Base-by-base conservation (phyloP, 2,329 filamentous ascomycete species). In the Xylaria sp. region DNA sequence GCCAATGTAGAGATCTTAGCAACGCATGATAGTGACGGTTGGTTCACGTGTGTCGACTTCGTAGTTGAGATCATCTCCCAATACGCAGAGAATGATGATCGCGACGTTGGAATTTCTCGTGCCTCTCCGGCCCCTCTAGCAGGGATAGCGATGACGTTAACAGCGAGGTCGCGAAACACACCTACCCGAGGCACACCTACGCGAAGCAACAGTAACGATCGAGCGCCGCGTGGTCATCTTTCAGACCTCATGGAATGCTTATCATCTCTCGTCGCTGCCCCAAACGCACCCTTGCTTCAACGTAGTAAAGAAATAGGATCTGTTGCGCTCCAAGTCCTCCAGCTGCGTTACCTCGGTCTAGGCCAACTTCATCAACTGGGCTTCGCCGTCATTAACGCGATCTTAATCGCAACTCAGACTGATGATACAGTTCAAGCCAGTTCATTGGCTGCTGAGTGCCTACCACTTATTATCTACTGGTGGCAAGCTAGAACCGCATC, bases 1-100 rank as follows among this genome's bases (percentile, higher is more conserved):
- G 87, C 93, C 20, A 94, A 97, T 78, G 89, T 92, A 33, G 97
- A 98, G 80, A 90, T 94, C 75, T 84, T 98, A 13, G 86, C 89
- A 12, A 81, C 84, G 28, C 80, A 83, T 18, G 79, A 82, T 2
- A 83, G 83, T 23, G 84, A 88, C 15, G 86, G 89, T 66, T 97
- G 94, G 94, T 82, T 89, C 57, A 80, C 82, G 10, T 88, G 91
- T 60, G 86, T 92, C 18, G 86, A 90, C 60, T 96, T 98, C 75
- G 92, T 93, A 73, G 83, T 90, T 62, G 83, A 87, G 36, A 84
- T 85, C n/a, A 83, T 97, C 43, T 81, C 83, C 20, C 80, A 81
- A n/a, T 84, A 86, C 72, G 75, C 88, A 8, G 83, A 83, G 10
- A 79, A 80, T 64, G 77, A 77, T 12, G 82, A 84, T 43, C 76